Percentiles rank a stretch among this genome's conserved stretches.
These are phyloP conservation scores for Epicoccum sorghinum DNA, from an alignment of 2,329 filamentous ascomycete genomes.

Conservation along the genomic window DNA sequence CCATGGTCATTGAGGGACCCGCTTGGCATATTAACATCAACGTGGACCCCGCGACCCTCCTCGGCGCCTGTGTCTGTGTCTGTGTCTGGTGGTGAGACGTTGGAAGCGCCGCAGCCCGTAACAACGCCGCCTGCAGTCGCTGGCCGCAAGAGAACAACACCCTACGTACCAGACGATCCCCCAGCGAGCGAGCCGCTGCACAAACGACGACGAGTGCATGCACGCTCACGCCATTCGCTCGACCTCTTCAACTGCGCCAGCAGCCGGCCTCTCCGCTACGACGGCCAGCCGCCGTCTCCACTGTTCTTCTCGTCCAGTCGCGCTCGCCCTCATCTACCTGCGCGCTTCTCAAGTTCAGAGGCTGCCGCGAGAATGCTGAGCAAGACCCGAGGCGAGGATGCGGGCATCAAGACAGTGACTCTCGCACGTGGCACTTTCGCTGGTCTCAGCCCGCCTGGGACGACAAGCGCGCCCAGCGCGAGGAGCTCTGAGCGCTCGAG, in stretches of 20 bases:
- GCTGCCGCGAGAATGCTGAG: slow-evolving; percentile 64
- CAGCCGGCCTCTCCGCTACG: slow-evolving; percentile 21
- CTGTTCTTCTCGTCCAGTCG: slow-evolving; percentile 59
- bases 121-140: slow-evolving; percentile 18
- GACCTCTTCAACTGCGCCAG: slow-evolving; percentile 44
- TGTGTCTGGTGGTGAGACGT: slow-evolving; percentile 12
- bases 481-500: slow-evolving; percentile 62
- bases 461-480: slow-evolving; percentile 60
- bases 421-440: slow-evolving; percentile 55
- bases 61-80: slow-evolving; percentile 20
- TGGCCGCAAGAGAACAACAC: slow-evolving; percentile 6
- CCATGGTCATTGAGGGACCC: slow-evolving; percentile 7
- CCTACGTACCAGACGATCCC: slow-evolving; percentile 9
- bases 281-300: slow-evolving; percentile 53
- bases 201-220: slow-evolving; percentile 42
- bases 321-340: slow-evolving; percentile 53
- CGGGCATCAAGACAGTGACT: slow-evolving; percentile 58
- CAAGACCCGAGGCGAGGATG: slow-evolving; percentile 57
- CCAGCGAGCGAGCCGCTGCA: slow-evolving; percentile 42
- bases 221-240: slow-evolving; percentile 41
- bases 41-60: slow-evolving; percentile 19
- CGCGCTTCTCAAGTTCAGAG: slow-evolving; percentile 63
- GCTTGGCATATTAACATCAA: not conserved
- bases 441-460: slow-evolving; percentile 44
- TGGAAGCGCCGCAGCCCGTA: slow-evolving; percentile 7